Percentiles rank a stretch among this genome's conserved stretches.
Conservation (phyloP, 2,329 filamentous ascomycete genomes). For the Aspergillus ibericus region DNA sequence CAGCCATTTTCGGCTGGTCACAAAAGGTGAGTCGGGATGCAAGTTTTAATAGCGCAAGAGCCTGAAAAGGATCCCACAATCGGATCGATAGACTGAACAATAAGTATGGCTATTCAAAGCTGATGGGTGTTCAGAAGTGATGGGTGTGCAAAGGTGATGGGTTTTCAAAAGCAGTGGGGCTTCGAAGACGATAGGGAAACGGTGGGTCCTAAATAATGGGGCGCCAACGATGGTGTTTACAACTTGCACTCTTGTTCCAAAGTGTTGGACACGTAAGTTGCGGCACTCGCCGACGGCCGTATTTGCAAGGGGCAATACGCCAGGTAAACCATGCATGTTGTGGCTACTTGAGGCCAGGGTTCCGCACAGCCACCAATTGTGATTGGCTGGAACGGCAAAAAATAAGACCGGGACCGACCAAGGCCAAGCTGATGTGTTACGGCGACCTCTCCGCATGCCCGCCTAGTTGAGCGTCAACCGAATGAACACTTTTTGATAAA, state of each 20-base stretch:
- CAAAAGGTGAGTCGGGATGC: background rate
- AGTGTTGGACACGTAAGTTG: background rate
- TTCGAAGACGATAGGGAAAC: background rate
- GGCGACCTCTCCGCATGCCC: background rate
- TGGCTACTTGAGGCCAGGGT: background rate
- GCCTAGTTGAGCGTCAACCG: background rate
- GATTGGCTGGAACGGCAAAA: background rate
- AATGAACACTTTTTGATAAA: background rate
- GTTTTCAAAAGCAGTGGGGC: background rate
- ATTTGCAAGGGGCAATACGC: background rate
- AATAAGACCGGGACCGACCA: background rate
- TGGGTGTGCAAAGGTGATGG: background rate
- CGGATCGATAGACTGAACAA: background rate
- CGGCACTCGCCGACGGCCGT: background rate
- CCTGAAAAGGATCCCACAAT: background rate
- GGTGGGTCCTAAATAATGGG: background rate
- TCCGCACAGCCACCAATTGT: background rate
- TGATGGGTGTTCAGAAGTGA: background rate
- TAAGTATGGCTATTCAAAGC: background rate
- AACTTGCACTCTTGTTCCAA: background rate
- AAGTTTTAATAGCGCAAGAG: background rate
- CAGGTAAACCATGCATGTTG: background rate
- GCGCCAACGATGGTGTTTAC: background rate
- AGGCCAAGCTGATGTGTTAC: background rate
- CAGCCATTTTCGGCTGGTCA: constrained; percentile 1